Base-by-base conservation (phyloP, 495 filamentous ascomycete genomes). In the Echria macrotheca region DNA sequence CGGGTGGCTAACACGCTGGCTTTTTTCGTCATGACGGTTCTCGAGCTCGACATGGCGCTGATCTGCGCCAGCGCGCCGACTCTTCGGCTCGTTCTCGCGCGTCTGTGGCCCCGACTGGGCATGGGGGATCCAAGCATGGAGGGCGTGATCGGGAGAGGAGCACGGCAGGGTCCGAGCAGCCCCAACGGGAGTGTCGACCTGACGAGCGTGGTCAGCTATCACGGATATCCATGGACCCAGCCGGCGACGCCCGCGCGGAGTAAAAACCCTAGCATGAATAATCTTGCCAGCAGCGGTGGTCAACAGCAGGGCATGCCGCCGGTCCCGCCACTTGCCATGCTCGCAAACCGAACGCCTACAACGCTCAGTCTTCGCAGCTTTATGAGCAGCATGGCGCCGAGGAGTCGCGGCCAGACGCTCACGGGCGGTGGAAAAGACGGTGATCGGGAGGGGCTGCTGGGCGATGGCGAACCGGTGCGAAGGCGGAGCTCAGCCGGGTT, bases 31-130 rank as follows among this genome's bases (percentile, higher is more conserved):
- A 54, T 65, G 62, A 65, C 59, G n/a, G 50, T 65, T 8, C 38
- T 67, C 18, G 64, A 67, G 56, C 44, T 58, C 15, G 64, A 67
- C 29, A 44, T 67, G 23, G 64, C 57, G 2, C 46, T 67, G 5
- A 55, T 67, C 24, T 67, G 62, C 33, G 59, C 64, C 28, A 58
- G 59, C 36, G 64, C 64, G 25, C 64, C 64, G 12, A 61, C 57
- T 2, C 46, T 67, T 26, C 24, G 60, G n/a, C 57, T 56, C 2
- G 51, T 65, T 2, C n/a, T 65, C 29, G 58, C 57, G 25, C 19
- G 54, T 40, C 28, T 58, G 7, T 58, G 55, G 52, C 53, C 56
- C n/a, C 24, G 43, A 23, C 23, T 57, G 12, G 50, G 46, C 15
- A 54, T 57, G 57, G 51, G 54, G 11, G 46, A 49, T 6, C 50